phyloP scores from a whole-genome alignment of 202 grass and related monocot genomes.

The Panicum virgatum region DNA sequence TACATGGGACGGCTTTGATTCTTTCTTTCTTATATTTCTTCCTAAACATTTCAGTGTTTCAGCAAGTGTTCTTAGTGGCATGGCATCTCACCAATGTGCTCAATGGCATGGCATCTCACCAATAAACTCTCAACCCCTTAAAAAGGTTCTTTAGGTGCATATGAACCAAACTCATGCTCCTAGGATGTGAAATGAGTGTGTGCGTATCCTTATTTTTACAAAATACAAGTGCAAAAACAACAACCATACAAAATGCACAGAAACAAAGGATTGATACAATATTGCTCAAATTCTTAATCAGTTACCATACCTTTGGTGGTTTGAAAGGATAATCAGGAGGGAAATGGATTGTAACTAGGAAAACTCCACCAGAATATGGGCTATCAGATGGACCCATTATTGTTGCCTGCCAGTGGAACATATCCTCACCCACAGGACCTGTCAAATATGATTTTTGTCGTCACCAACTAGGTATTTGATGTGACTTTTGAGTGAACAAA shows the following conservation, averaged over 20 bases:
- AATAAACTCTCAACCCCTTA: background rate
- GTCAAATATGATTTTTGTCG: constrained; percentile 27
- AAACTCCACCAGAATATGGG: constrained; percentile 90
- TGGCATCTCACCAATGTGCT: background rate
- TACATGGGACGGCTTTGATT: background rate
- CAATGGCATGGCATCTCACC: background rate
- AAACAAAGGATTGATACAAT: background rate
- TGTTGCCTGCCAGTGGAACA: constrained; percentile 95
- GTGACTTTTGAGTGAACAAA: background rate
- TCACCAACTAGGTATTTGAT: constrained; percentile 7
- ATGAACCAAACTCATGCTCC: background rate
- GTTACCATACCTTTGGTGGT: constrained; percentile 75
- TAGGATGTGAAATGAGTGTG: constrained; percentile 19
- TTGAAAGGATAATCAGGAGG: constrained; percentile 98
- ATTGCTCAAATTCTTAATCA: background rate
- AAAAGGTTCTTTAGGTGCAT: background rate
- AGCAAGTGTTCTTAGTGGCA: background rate
- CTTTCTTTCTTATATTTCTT: background rate
- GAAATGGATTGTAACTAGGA: constrained; percentile 93
- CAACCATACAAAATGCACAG: background rate
- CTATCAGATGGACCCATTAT: constrained; percentile 94
- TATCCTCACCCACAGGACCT: constrained; percentile 88
- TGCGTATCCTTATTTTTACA: background rate
- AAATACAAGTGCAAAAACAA: background rate
- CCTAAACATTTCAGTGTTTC: constrained; percentile 2